phyloP scores from a whole-genome alignment of 352 stramenopile species.

The Globisporangium parvum region DNA sequence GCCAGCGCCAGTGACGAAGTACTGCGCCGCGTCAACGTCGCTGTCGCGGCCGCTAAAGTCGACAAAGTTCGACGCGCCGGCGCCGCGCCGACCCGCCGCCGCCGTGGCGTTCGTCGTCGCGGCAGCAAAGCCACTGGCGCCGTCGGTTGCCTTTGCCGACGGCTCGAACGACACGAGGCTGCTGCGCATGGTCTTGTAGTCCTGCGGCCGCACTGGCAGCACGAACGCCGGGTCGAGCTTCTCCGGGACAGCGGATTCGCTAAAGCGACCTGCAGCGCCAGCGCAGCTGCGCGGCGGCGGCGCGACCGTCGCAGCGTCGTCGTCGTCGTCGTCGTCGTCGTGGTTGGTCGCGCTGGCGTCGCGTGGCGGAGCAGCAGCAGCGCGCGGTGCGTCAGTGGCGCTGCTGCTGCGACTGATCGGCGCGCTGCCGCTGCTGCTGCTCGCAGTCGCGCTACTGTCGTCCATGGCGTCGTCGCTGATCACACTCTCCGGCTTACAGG shows the following conservation, averaged over 20 bases:
- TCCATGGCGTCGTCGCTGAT: background rate
- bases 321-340: background rate
- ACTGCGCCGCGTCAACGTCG: constrained; percentile 55
- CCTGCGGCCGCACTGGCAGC: constrained; percentile 19
- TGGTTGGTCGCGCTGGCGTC: constrained; percentile 1
- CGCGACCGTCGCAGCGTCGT: background rate
- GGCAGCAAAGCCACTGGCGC: constrained; percentile 2
- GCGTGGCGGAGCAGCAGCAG: background rate
- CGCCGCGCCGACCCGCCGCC: background rate
- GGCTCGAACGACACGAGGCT: constrained; percentile 48
- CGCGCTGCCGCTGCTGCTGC: constrained; percentile 3
- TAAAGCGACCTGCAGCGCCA: constrained; percentile 8
- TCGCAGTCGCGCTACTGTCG: constrained; percentile 4
- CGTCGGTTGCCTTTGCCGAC: constrained; percentile 19
- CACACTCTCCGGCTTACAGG: too few relatives aligned
- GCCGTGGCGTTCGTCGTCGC: too few relatives aligned
- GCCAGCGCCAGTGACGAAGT: constrained; percentile 41
- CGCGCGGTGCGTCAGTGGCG: background rate
- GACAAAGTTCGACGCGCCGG: constrained; percentile 18
- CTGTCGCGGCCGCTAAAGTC: constrained; percentile 32
- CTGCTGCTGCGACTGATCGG: constrained; percentile 1
- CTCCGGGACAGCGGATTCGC: constrained; percentile 16
- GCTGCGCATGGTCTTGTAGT: constrained; percentile 40
- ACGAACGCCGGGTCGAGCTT: constrained; percentile 37
- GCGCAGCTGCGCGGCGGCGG: background rate